Conservation (phyloP, 495 filamentous ascomycete genomes). For the Hypoxylon lenormandii region DNA sequence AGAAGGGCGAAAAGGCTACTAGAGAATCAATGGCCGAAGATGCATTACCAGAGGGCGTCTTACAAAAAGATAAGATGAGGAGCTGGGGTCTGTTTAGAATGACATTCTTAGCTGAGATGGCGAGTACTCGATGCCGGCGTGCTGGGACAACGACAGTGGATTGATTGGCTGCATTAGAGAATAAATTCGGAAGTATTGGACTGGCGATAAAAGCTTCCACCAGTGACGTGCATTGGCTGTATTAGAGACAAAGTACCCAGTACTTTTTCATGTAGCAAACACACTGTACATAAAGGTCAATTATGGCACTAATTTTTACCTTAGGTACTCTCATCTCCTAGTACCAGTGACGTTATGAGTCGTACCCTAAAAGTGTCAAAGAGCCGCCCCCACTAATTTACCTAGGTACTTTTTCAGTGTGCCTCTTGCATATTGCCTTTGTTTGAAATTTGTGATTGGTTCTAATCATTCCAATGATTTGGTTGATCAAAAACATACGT, state of each 20-base stretch:
- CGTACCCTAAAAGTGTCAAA: neutral
- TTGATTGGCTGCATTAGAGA: slow-evolving; percentile 34
- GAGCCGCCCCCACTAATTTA: slow-evolving; percentile 11
- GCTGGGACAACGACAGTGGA: neutral
- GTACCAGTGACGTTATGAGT: slow-evolving; percentile 38
- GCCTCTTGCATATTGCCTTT: too few relatives aligned
- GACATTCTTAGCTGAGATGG: too few relatives aligned
- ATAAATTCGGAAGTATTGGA: slow-evolving; percentile 35
- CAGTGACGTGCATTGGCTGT: slow-evolving; percentile 1
- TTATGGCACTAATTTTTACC: neutral
- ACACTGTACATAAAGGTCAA: neutral
- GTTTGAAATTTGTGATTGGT: too few relatives aligned
- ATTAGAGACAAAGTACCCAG: slow-evolving; percentile 29
- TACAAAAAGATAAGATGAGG: too few relatives aligned
- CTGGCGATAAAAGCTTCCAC: neutral
- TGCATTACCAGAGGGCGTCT: too few relatives aligned
- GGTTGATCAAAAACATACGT: too few relatives aligned
- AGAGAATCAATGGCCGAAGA: too few relatives aligned
- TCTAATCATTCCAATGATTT: too few relatives aligned
- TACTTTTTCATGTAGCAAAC: neutral
- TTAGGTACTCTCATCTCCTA: neutral
- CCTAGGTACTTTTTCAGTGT: slow-evolving; percentile 6
- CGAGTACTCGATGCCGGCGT: too few relatives aligned
- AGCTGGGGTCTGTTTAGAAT: too few relatives aligned
- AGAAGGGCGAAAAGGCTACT: too few relatives aligned